phyloP scores from a whole-genome alignment of 106 monocot species.

The Chionographis japonica region DNA sequence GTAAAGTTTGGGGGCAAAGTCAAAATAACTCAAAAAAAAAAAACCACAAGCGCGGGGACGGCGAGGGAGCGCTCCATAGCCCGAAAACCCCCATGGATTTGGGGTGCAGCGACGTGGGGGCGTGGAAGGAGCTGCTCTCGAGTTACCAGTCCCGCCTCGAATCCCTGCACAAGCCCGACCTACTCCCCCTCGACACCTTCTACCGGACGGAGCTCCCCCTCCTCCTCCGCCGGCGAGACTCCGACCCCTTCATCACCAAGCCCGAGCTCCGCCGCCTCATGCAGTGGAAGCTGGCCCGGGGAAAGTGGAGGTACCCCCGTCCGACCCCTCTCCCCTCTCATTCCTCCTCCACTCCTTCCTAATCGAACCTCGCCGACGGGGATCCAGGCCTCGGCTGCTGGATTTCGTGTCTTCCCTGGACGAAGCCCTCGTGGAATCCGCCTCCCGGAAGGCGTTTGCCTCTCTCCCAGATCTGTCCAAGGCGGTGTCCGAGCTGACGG shows the following conservation, averaged over 20 bases:
- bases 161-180: slow-evolving; percentile 54
- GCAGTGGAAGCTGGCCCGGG: slow-evolving; percentile 93
- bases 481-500: slow-evolving; percentile 64
- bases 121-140: slow-evolving; percentile 52
- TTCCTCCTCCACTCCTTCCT: background rate
- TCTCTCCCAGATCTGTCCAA: slow-evolving; percentile 58
- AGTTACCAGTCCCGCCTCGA: slow-evolving; percentile 38
- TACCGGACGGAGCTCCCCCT: slow-evolving; percentile 60
- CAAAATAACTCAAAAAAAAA: no score
- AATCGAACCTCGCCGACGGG: background rate
- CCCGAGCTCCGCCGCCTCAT: slow-evolving; percentile 69
- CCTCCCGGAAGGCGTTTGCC: slow-evolving; percentile 59
- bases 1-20: no score
- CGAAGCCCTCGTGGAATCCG: slow-evolving; percentile 52
- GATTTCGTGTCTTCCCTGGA: slow-evolving; percentile 56
- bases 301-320: slow-evolving; percentile 71
- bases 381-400: slow-evolving; percentile 59
- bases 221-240: slow-evolving; percentile 31
- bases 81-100: slow-evolving; percentile 28
- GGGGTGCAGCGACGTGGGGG: slow-evolving; percentile 28
- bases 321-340: background rate
- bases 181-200: slow-evolving; percentile 64
- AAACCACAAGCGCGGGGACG: no score
- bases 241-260: slow-evolving; percentile 57
- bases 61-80: no score